A percentile compares a stretch with the other conserved stretches of the same genome.
Evolutionary conservation across 2,329 filamentous ascomycete species (phyloP).

Genomic region (Epichloe sylvatica): DNA sequence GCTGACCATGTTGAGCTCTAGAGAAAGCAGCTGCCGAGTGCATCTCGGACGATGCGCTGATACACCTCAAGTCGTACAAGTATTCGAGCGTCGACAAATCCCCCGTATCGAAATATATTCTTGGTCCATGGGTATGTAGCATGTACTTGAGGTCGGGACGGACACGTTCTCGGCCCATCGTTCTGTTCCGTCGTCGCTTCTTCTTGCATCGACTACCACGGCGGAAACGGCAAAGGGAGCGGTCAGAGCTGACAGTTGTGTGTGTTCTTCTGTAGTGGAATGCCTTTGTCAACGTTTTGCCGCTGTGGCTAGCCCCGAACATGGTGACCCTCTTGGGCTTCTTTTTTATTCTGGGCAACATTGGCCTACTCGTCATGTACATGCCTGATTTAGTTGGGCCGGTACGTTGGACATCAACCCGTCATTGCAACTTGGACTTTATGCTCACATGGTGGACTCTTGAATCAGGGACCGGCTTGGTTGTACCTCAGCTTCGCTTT

Average conservation of each 20-base stretch:
- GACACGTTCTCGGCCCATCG: too few relatives aligned
- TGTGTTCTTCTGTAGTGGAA: conserved; percentile 59
- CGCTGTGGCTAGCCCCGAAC: conserved; percentile 93
- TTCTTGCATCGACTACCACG: not conserved
- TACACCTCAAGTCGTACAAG: conserved; percentile 89
- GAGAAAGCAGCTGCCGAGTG: conserved; percentile 50
- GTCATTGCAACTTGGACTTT: not conserved
- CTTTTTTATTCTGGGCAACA: conserved; percentile 86
- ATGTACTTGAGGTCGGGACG: not conserved
- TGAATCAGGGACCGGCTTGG: conserved; percentile 63
- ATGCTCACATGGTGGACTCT: not conserved
- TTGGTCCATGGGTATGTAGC: conserved; percentile 77
- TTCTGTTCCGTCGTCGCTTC: not conserved
- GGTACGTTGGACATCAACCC: conserved; percentile 35
- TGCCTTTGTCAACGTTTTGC: conserved; percentile 79
- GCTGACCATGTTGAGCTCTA: conserved; percentile 7
- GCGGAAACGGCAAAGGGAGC: not conserved
- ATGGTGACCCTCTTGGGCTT: conserved; percentile 95
- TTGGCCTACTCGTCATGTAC: conserved; percentile 57
- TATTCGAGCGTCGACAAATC: conserved; percentile 97
- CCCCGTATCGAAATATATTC: conserved; percentile 80
- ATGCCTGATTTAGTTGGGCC: conserved; percentile 87
- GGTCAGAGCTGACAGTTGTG: not conserved
- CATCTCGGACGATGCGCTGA: conserved; percentile 78
- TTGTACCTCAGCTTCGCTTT: conserved; percentile 92